A percentile compares a stretch with the other conserved stretches of the same genome.
These are phyloP conservation scores for Raphidocelis subcapitata DNA, from an alignment of 139 green algal species.

Conservation along the genomic window DNA sequence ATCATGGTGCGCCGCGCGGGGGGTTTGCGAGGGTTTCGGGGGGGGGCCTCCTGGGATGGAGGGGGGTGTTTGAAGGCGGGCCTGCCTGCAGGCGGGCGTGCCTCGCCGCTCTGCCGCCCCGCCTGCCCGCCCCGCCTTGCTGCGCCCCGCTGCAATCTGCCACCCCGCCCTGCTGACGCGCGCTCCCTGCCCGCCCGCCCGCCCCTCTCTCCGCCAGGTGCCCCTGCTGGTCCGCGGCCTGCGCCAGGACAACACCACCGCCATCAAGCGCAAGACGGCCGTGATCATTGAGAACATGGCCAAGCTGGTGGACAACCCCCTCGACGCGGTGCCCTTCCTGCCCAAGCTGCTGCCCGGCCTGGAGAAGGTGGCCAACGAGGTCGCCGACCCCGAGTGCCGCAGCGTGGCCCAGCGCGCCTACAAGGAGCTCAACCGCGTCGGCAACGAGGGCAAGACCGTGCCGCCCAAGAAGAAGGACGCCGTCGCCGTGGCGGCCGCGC, in stretches of 20 bases:
- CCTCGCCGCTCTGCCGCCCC: no score
- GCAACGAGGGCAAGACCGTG: slow-evolving; percentile 44
- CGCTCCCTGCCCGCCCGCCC: no score
- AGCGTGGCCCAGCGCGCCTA: slow-evolving; percentile 57
- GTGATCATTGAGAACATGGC: slow-evolving; percentile 94
- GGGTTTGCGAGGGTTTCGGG: no score
- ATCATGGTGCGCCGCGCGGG: slow-evolving; percentile 78
- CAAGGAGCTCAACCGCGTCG: slow-evolving; percentile 57
- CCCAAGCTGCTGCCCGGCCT: slow-evolving; percentile 69
- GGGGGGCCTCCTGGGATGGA: no score
- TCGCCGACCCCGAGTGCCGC: slow-evolving; percentile 90
- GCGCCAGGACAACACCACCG: slow-evolving; percentile 73
- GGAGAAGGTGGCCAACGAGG: slow-evolving; percentile 16
- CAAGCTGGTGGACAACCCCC: slow-evolving; percentile 89
- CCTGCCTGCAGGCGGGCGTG: no score
- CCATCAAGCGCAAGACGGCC: slow-evolving; percentile 88
- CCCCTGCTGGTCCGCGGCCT: slow-evolving; percentile 87
- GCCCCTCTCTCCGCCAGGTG: background rate
- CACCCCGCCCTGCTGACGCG: no score
- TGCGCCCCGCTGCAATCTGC: no score
- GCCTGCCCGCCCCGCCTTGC: no score
- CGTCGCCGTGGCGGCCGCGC: slow-evolving; percentile 17
- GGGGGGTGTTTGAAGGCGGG: no score
- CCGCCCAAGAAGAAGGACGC: slow-evolving; percentile 46
- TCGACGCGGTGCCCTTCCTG: slow-evolving; percentile 84